Percentiles rank a stretch among this genome's conserved stretches.
These are phyloP conservation scores for Waltiozyma sp. DNA, from an alignment of 1,139 yeast species.

Conservation along the genomic window DNA sequence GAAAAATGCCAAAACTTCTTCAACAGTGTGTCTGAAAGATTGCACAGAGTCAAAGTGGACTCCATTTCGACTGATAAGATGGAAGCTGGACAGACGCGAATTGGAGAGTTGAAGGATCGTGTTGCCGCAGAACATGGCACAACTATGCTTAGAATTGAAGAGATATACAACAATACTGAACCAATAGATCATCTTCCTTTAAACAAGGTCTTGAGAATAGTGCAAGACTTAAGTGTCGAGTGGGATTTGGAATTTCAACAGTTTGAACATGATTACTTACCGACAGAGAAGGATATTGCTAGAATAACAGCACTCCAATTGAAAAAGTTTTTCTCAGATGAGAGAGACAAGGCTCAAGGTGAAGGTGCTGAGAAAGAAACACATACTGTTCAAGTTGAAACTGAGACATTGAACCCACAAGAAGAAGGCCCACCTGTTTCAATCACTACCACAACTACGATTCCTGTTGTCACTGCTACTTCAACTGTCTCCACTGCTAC, in stretches of 20 bases:
- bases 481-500: not conserved
- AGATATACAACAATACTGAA: constrained; percentile 42
- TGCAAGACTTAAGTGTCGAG: constrained; percentile 73
- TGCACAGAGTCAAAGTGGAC: constrained; percentile 74
- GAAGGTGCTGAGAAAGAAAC: not conserved
- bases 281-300: constrained; percentile 89
- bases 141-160: constrained; percentile 36
- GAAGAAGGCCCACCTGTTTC: not conserved
- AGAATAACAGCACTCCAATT: constrained; percentile 84
- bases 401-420: not conserved
- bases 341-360: constrained; percentile 13
- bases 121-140: constrained; percentile 40
- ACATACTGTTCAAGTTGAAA: not conserved
- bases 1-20: constrained; percentile 52
- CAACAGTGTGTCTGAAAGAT: constrained; percentile 58
- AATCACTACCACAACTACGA: not conserved
- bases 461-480: not conserved
- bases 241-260: constrained; percentile 85
- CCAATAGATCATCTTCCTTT: constrained; percentile 62
- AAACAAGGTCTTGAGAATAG: constrained; percentile 55
- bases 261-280: constrained; percentile 72
- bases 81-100: constrained; percentile 52
- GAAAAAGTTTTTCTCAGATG: constrained; percentile 55
- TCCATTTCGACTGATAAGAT: constrained; percentile 57
- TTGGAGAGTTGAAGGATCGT: constrained; percentile 46